Conservation (phyloP, 345 rosid species). For the Lumnitzera racemosa region DNA sequence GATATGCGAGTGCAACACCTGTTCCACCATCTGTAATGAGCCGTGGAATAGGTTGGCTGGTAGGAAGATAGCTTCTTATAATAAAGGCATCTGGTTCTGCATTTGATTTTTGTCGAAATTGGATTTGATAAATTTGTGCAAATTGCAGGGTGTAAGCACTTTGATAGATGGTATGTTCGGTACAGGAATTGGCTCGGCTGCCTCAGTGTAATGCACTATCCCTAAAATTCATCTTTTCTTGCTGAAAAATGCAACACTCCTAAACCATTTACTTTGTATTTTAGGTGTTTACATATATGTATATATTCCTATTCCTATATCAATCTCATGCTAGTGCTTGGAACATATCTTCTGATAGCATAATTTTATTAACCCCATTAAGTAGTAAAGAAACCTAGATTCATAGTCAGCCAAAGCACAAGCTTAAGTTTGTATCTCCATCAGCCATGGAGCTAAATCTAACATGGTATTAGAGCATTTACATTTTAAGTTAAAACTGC, state of each 20-base stretch:
- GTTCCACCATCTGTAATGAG: slow-evolving; percentile 69
- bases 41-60: slow-evolving; percentile 90
- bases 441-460: no score
- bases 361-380: no score
- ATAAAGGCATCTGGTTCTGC: background rate
- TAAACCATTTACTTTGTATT: no score
- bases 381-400: no score
- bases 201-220: slow-evolving; percentile 53
- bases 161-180: slow-evolving; percentile 66
- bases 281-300: background rate
- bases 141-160: slow-evolving; percentile 57
- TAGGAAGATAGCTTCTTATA: slow-evolving; percentile 7
- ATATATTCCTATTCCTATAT: no score
- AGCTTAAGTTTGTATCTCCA: no score
- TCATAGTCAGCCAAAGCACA: no score
- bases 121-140: background rate
- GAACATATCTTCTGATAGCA: no score
- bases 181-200: slow-evolving; percentile 55
- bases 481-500: no score
- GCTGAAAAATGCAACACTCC: background rate
- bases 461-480: no score
- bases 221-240: background rate
- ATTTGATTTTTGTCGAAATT: background rate
- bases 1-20: slow-evolving; percentile 81
- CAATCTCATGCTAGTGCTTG: no score